A percentile compares a stretch with the other conserved stretches of the same genome.
phyloP scores from a whole-genome alignment of 306 rosid genomes.

The Medicago arabica region DNA sequence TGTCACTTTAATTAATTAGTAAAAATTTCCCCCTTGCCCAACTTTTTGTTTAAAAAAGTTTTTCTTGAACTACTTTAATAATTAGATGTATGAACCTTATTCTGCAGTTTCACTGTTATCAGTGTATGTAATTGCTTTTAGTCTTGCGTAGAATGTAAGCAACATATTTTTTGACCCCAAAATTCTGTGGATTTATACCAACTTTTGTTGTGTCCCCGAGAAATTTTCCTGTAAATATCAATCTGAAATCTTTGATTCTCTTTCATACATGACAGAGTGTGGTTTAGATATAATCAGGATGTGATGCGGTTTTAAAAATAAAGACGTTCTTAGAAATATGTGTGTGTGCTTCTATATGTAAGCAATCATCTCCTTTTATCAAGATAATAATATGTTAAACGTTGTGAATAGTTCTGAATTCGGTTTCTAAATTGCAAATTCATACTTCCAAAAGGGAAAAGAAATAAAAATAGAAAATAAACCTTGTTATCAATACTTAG shows the following conservation, averaged over 20 bases:
- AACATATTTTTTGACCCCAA: neutral
- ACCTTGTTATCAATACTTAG: conserved; percentile 26
- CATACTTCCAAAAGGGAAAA: neutral
- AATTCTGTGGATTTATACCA: conserved; percentile 9
- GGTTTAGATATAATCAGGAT: no score
- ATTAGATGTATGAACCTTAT: no score
- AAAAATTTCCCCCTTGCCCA: no score
- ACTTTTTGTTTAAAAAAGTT: no score
- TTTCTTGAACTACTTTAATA: no score
- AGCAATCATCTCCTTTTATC: conserved; percentile 32
- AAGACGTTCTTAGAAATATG: no score
- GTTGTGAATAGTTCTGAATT: conserved; percentile 21
- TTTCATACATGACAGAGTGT: conserved; percentile 3
- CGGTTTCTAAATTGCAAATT: conserved; percentile 13
- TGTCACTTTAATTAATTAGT: no score
- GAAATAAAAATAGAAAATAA: conserved; percentile 12
- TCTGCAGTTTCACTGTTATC: no score
- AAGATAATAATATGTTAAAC: conserved; percentile 12
- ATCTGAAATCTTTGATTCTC: conserved; percentile 8
- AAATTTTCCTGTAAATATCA: neutral
- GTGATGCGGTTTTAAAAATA: no score
- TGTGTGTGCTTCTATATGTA: neutral
- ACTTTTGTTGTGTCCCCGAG: conserved; percentile 1
- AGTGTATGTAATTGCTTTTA: no score
- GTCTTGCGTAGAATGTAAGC: no score